A percentile compares a stretch with the other conserved stretches of the same genome.
phyloP scores from a whole-genome alignment of 192 early-diverging fungal species.

The Backusella australiensis region DNA sequence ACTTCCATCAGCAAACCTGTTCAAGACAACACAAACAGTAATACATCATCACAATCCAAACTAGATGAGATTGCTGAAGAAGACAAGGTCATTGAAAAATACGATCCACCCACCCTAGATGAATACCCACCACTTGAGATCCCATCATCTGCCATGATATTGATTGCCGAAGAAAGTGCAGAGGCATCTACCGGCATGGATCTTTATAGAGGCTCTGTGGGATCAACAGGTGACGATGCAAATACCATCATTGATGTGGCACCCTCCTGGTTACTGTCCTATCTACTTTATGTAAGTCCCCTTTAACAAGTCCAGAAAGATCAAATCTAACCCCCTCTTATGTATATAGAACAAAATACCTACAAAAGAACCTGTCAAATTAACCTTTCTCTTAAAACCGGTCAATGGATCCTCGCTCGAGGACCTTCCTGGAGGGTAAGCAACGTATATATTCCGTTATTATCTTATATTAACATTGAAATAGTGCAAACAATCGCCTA shows the following conservation, averaged over 20 bases:
- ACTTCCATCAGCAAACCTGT: not conserved
- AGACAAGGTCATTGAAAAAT: slow-evolving; percentile 9
- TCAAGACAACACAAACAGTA: not conserved
- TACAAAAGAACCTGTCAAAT: slow-evolving; percentile 73
- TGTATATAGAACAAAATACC: slow-evolving; percentile 59
- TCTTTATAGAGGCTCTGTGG: slow-evolving; percentile 66
- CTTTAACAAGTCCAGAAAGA: no score
- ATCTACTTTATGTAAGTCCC: slow-evolving; percentile 57
- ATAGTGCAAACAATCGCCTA: slow-evolving; percentile 49
- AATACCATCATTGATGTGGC: slow-evolving; percentile 62
- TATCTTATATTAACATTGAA: not conserved
- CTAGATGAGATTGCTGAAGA: not conserved
- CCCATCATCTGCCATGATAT: slow-evolving; percentile 60
- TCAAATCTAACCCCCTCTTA: not conserved
- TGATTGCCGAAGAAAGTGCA: slow-evolving; percentile 73
- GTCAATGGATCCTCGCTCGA: slow-evolving; percentile 51
- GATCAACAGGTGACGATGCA: slow-evolving; percentile 42
- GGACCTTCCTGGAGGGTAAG: slow-evolving; percentile 54
- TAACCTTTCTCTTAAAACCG: slow-evolving; percentile 79
- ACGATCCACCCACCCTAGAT: slow-evolving; percentile 38
- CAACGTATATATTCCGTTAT: not conserved
- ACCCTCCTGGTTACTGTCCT: slow-evolving; percentile 83
- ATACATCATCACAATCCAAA: not conserved
- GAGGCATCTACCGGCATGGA: slow-evolving; percentile 71
- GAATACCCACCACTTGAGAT: slow-evolving; percentile 66